Conservation (phyloP, 2,329 filamentous ascomycete genomes). For the Colletotrichum sp. region DNA sequence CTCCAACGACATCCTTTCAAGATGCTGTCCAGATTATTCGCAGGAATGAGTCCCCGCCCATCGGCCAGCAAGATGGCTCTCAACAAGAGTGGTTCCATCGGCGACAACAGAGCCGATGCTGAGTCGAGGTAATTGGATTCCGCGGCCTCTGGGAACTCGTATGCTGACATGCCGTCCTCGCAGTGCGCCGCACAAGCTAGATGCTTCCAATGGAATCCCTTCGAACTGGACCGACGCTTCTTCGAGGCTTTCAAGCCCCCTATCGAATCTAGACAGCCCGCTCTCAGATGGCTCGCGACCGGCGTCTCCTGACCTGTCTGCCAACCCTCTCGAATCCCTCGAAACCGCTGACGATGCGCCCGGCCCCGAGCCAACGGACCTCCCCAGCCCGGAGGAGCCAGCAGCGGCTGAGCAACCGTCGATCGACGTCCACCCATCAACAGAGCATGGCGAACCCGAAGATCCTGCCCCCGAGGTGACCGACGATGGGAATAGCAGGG, state of each 20-base stretch:
- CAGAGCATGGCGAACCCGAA: neutral
- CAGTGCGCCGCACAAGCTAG: neutral
- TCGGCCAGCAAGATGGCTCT: neutral
- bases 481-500: neutral
- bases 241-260: neutral
- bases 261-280: neutral
- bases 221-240: neutral
- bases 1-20: neutral
- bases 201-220: neutral
- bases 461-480: neutral
- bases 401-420: neutral
- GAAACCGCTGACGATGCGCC: neutral
- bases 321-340: neutral
- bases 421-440: neutral
- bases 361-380: neutral
- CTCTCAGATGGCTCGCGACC: neutral
- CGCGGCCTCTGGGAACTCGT: neutral
- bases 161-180: neutral
- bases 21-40: neutral
- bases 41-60: neutral
- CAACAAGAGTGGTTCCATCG: neutral
- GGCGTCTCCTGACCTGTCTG: neutral
- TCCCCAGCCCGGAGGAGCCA: neutral
- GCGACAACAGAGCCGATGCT: neutral
- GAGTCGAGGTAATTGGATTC: neutral